Evolutionary conservation across 2,329 filamentous ascomycete species (phyloP), one percentile per base, ranked within the genome.

Genomic region (Colletotrichum falcatum): DNA sequence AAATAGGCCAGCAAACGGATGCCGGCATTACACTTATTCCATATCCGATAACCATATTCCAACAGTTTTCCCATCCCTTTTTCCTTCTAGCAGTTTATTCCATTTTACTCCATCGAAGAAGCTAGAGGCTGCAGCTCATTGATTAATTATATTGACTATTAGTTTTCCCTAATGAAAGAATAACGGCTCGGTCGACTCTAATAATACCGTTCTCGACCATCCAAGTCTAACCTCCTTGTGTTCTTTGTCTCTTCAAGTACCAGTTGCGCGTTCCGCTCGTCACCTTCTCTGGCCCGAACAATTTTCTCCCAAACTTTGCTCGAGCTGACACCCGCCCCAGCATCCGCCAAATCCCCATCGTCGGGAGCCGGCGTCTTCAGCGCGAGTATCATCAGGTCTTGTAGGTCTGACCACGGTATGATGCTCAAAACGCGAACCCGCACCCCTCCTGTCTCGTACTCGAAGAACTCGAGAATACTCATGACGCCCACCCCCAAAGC

Each of bases 401-500:
- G 58, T 14, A 71, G 20, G 23, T 71, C 68, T 1, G 58, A 30
- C 68, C 68, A 63, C 2, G 68, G 51, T 12, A 59, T 37, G 14
- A 68, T 26, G 9, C 64, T 68, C 28, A 46, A 18, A 1, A 67
- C 18, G 3, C 48, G 33, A 2, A 49, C 11, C 3, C n/a, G 30
- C 39, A 3, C 26, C 14, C 1, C 33, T 14, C 23, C 39, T 23
- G 42, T 28, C 1, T 54, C 23, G 30, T 16, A 7, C 8, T 33
- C 9, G 1, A 67, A 30, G 5, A n/a, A 7, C 3, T 48, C 39
- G 16, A 61, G 26, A 1, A 42, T 3, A 5, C 39, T 33, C 2
- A 16, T 4, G 4, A n/a, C 26, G 1, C 1, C 42, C 0, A 70
- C 26, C 3, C 11, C 20, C 2, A 2, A 11, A 6, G 33, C 39